Base-by-base conservation (phyloP, 1,139 yeast species). In the Suhomyces taliae region DNA sequence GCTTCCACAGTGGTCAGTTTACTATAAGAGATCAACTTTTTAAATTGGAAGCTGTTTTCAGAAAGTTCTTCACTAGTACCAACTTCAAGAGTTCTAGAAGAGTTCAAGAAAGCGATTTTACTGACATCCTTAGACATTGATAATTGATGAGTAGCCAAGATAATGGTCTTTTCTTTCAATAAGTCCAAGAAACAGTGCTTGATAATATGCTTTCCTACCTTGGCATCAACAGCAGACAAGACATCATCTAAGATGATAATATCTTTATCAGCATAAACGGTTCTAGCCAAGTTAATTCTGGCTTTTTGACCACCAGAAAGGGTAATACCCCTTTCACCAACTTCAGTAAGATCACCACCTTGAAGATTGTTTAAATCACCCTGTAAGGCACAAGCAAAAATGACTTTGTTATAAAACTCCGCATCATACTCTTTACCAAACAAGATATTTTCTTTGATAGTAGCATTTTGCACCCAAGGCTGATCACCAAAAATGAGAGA, bases 391-490 rank as follows among this genome's bases (percentile, higher is more conserved):
- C 96, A 87, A 2, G 82, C 84, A 33, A 70, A 65, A 29, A 88
- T 61, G 6, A 85, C 83, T 11, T 67, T 61, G 0, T 76, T 65
- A 58, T 88, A 89, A 29, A 29, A 29, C 70, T 90, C 97, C 11
- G 90, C 96, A 2, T 86, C 83, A 50, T 62, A 84, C 1, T 75
- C 76, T 8, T 70, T 61, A 1, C 96, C 97, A 67, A 90, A 90
- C 0, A 78, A 51, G 48, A 90, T 88, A 58, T 90, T 90, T 33
- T 87, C 85, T 53, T 79, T 74, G 5, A 89, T 85, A 1, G 95
- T 85, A 2, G 90, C 82, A 61, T 89, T 90, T 64, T 86, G 95
- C 48, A 88, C 82, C 97, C 97, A 90, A 10, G 95, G 91, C 39
- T 60, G 51, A 1, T 78, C 75, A 60, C 82, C 78, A 3, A 78